phyloP scores from a whole-genome alignment of 306 rosid species.

The Quillaja saponaria region DNA sequence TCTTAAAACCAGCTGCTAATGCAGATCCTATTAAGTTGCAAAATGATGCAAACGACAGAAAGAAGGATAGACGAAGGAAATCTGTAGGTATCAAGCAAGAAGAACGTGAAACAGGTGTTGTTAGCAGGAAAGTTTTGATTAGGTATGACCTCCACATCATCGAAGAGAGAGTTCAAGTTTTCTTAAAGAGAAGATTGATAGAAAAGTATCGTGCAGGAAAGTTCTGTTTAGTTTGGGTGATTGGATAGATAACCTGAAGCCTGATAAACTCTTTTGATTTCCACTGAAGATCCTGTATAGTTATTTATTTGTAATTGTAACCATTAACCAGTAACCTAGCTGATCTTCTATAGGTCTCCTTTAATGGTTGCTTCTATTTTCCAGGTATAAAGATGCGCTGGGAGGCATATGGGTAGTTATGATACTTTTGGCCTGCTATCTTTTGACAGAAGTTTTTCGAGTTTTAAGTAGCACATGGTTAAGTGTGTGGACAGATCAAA shows the following conservation, averaged over 20 bases:
- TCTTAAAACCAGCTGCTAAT: constrained; percentile 29
- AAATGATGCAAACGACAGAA: constrained; percentile 41
- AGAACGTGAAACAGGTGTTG: constrained; percentile 83
- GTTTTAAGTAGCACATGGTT: constrained; percentile 84
- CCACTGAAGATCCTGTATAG: background rate
- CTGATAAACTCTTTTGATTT: background rate
- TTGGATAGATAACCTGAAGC: background rate
- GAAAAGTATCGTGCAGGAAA: background rate
- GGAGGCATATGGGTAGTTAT: constrained; percentile 83
- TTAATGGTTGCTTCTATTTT: constrained; percentile 18
- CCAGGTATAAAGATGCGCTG: constrained; percentile 74
- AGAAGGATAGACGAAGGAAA: constrained; percentile 53
- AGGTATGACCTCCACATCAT: constrained; percentile 45
- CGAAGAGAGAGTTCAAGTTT: too few species aligned
- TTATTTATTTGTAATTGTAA: constrained; percentile 1
- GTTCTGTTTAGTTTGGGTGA: background rate
- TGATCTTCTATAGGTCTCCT: too few species aligned
- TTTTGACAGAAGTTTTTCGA: constrained; percentile 67
- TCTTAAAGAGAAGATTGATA: background rate
- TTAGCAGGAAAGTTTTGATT: constrained; percentile 71
- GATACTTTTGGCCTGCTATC: constrained; percentile 61
- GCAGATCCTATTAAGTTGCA: constrained; percentile 39
- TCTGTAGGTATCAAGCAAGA: constrained; percentile 77
- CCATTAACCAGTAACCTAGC: too few species aligned
- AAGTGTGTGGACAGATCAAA: constrained; percentile 75